phyloP scores from a whole-genome alignment of 495 filamentous ascomycete species.

The Mytilinidion resinicola region DNA sequence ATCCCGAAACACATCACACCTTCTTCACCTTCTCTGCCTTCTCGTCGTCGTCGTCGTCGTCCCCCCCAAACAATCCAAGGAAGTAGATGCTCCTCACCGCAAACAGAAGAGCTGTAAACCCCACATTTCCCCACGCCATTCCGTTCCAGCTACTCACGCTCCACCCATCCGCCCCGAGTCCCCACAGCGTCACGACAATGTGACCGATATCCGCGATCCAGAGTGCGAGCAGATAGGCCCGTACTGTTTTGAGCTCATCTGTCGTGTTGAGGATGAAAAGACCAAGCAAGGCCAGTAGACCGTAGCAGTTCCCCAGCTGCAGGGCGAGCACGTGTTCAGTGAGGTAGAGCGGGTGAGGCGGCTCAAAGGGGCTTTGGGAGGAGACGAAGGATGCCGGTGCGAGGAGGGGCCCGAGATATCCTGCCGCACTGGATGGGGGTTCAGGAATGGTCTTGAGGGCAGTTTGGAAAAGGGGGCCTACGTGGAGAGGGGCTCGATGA shows the following conservation, averaged over 20 bases:
- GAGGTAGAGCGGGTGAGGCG: constrained; percentile 31
- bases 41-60: not conserved
- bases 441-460: constrained; percentile 1
- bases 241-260: constrained; percentile 56
- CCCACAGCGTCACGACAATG: constrained; percentile 54
- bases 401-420: constrained; percentile 50
- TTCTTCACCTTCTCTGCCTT: not conserved
- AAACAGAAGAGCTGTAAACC: constrained; percentile 51
- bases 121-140: constrained; percentile 69
- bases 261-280: constrained; percentile 55
- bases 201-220: constrained; percentile 65
- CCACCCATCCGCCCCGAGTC: constrained; percentile 50
- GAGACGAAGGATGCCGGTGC: constrained; percentile 53
- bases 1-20: not conserved
- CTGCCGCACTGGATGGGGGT: constrained; percentile 43
- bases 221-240: constrained; percentile 60
- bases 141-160: constrained; percentile 58
- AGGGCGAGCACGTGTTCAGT: constrained; percentile 49
- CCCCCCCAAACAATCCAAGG: constrained; percentile 43
- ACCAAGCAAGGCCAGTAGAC: constrained; percentile 56
- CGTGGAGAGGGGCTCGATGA: constrained; percentile 65
- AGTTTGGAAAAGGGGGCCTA: constrained; percentile 36
- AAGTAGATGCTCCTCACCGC: constrained; percentile 52
- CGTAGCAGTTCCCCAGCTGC: constrained; percentile 64
- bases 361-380: constrained; percentile 42